These are phyloP conservation scores for Cercospora sesami DNA, from an alignment of 2,329 filamentous ascomycete genomes.

Conservation along the genomic window DNA sequence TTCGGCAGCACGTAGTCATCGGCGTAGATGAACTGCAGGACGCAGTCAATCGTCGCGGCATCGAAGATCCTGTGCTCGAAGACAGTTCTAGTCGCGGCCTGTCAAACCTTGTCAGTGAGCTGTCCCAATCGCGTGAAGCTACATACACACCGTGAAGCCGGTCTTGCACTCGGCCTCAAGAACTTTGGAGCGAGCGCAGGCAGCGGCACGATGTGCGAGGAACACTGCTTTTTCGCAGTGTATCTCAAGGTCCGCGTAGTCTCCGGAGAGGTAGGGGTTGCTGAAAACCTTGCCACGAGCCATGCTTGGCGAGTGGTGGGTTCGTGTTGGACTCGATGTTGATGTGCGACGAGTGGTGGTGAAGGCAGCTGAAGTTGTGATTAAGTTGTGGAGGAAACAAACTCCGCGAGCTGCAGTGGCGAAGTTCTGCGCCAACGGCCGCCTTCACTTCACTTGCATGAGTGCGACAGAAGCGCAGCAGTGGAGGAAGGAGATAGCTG, in stretches of 20 bases:
- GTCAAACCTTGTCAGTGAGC: not conserved
- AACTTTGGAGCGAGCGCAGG: slow-evolving; percentile 20
- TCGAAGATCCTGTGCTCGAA: slow-evolving; percentile 20
- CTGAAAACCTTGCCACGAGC: not conserved
- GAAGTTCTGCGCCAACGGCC: not conserved
- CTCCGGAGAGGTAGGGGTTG: not conserved
- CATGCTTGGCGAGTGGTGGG: not conserved
- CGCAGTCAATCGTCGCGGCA: slow-evolving; percentile 17
- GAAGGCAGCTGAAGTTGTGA: not conserved
- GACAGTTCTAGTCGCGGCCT: not conserved
- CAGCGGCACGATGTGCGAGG: slow-evolving; percentile 19
- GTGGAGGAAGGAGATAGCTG: not conserved
- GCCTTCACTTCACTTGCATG: not conserved
- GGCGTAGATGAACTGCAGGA: slow-evolving; percentile 26
- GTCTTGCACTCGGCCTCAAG: slow-evolving; percentile 17
- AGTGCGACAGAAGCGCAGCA: not conserved
- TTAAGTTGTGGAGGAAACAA: not conserved
- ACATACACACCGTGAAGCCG: slow-evolving; percentile 4
- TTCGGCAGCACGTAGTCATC: slow-evolving; percentile 15
- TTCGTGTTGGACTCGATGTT: not conserved
- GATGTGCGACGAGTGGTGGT: not conserved
- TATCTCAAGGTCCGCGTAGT: slow-evolving; percentile 27
- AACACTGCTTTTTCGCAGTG: slow-evolving; percentile 17
- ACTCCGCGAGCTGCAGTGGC: not conserved
- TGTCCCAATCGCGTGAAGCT: not conserved